Evolutionary conservation across 768 basidiomycete genomes (phyloP), one percentile per base, ranked within the genome.

Genomic region (Naganishia kalamii): DNA sequence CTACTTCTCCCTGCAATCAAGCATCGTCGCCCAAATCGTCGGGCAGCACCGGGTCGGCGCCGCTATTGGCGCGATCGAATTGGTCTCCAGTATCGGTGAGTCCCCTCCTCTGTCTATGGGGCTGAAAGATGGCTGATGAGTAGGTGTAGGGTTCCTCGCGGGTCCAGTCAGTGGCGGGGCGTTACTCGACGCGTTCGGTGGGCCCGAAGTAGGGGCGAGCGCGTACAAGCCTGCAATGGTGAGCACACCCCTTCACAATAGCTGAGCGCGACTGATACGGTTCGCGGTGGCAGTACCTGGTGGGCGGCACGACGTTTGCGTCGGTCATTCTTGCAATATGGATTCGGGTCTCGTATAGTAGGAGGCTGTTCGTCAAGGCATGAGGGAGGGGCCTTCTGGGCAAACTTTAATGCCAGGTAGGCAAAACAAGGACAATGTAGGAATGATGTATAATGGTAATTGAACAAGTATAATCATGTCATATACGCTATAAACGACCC

Each of bases 171-270:
- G 63, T n/a, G 69, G 66, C 3, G 66, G 69, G 2, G 61, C 62
- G 10, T 49, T 70, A 19, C 37, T 70, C n/a, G 69, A 70, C 50
- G 69, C 69, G 1, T 65, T 70, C 49, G 69, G 69, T 43, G 69
- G 69, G 1, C 48, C 60, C 3, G 35, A 62, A n/a, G 27, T 50
- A 30, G 69, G 69, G 2, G 61, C 69, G 15, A 63, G 32, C 10
- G 62, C 69, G 6, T 70, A 70, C 60, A 33, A 47, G 12, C 69
- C 69, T 13, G 69, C 66, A 6, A 70, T 70, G 47, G 66, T 70
- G 46, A 64, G 68, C 57, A 47, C 33, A 17, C 5, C 12, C 33
- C 8, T 23, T 12, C 54, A 4, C 8, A 15, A 12, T 11, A n/a
- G 4, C 23, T 1, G 4, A 37, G 10, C 37, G 21, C 27, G 29